Evolutionary conservation across 2,329 filamentous ascomycete genomes (phyloP).

Genomic region (Pseudogymnoascus sp.): DNA sequence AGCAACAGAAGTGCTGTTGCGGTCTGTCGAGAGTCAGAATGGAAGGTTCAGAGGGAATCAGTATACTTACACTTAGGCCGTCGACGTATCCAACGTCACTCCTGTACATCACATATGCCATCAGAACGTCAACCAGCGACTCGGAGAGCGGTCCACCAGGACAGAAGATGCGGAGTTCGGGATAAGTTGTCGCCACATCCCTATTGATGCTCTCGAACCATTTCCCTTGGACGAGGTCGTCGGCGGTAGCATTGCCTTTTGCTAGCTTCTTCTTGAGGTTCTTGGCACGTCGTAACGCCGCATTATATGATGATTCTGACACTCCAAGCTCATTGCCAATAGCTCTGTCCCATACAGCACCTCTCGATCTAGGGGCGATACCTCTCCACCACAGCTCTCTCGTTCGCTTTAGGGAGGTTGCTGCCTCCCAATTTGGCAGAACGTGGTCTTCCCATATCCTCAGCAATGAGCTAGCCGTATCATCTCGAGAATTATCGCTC

Average conservation of each 20-base stretch:
- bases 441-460: slow-evolving; percentile 70
- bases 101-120: slow-evolving; percentile 75
- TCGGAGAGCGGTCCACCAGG: slow-evolving; percentile 52
- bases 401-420: slow-evolving; percentile 61
- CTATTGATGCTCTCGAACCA: slow-evolving; percentile 59
- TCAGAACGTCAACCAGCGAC: slow-evolving; percentile 63
- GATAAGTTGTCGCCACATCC: slow-evolving; percentile 62
- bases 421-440: slow-evolving; percentile 66
- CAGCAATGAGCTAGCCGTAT: slow-evolving; percentile 46
- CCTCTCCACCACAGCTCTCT: slow-evolving; percentile 79
- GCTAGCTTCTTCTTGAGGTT: slow-evolving; percentile 44
- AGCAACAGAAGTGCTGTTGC: slow-evolving; percentile 68
- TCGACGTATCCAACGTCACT: slow-evolving; percentile 72
- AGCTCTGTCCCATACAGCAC: slow-evolving; percentile 27
- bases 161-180: slow-evolving; percentile 63
- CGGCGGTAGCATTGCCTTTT: slow-evolving; percentile 28
- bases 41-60: slow-evolving; percentile 17
- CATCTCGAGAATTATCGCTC: slow-evolving; percentile 47
- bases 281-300: slow-evolving; percentile 61
- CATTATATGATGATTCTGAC: slow-evolving; percentile 59
- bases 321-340: slow-evolving; percentile 30
- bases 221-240: slow-evolving; percentile 48
- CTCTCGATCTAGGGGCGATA: slow-evolving; percentile 60
- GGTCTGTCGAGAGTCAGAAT: slow-evolving; percentile 39
- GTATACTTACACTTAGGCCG: slow-evolving; percentile 57